Conservation (phyloP, 352 stramenopile species). For the Phytophthora syringae region DNA sequence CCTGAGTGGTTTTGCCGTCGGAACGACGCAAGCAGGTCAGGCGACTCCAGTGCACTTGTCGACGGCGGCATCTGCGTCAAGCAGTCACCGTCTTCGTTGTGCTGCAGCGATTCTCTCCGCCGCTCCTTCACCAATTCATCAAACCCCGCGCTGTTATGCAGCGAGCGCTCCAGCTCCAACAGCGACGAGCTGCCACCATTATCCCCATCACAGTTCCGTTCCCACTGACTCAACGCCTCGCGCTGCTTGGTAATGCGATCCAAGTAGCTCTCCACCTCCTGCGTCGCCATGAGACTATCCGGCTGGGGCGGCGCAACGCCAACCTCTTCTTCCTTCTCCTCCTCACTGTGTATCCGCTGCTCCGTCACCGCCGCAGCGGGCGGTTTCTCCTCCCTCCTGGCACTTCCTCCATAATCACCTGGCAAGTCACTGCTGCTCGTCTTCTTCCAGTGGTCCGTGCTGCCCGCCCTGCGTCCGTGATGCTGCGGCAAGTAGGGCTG, state of each 20-base stretch:
- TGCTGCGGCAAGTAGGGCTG: conserved; percentile 39
- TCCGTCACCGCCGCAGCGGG: conserved; percentile 10
- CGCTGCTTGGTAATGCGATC: conserved; percentile 57
- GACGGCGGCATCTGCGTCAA: conserved; percentile 37
- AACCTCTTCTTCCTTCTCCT: conserved; percentile 3
- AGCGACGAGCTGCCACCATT: conserved; percentile 20
- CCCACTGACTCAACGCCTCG: conserved; percentile 57
- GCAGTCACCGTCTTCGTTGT: conserved; percentile 26
- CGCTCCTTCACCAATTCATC: conserved; percentile 30
- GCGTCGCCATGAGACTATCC: conserved; percentile 46
- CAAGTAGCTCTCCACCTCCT: conserved; percentile 61
- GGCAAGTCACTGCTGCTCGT: conserved; percentile 51
- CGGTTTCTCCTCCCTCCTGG: conserved; percentile 12
- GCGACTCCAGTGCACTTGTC: conserved; percentile 40
- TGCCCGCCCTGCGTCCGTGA: conserved; percentile 25
- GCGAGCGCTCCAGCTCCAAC: conserved; percentile 30
- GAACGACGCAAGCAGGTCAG: conserved; percentile 42
- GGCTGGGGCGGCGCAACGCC: conserved; percentile 5
- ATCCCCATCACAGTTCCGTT: conserved; percentile 30
- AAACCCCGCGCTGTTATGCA: conserved; percentile 30
- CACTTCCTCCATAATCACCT: conserved; percentile 38
- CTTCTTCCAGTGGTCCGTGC: conserved; percentile 33
- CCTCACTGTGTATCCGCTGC: background rate
- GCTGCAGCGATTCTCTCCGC: conserved; percentile 20
- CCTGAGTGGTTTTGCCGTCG: conserved; percentile 13